These are phyloP conservation scores for Xylariomycetidae sp. DNA, from an alignment of 2,329 filamentous ascomycete species.

Conservation along the genomic window DNA sequence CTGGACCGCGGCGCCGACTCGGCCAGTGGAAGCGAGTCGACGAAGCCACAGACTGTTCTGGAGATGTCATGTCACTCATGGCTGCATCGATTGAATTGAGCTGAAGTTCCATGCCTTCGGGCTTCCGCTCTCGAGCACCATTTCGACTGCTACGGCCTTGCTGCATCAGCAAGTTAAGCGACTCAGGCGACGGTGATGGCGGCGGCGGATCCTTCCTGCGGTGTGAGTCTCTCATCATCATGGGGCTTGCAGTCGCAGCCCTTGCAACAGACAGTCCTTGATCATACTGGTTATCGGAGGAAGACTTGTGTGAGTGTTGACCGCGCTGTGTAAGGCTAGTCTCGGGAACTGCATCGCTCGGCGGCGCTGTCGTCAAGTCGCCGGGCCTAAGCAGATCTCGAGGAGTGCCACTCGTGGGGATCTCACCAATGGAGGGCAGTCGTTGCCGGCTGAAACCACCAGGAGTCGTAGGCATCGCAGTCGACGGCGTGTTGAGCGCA, in stretches of 20 bases:
- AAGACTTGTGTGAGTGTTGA: conserved; percentile 31
- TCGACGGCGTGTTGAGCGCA: conserved; percentile 64
- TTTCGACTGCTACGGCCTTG: conserved; percentile 57
- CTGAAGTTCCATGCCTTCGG: conserved; percentile 62
- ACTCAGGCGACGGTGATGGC: conserved; percentile 64
- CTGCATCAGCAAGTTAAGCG: conserved; percentile 58
- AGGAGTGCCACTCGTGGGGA: conserved; percentile 34
- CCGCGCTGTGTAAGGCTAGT: conserved; percentile 20
- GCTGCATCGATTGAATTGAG: conserved; percentile 54
- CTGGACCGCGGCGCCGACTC: conserved; percentile 46
- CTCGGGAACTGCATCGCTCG: conserved; percentile 19
- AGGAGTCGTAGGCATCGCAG: conserved; percentile 58
- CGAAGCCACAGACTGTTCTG: conserved; percentile 51
- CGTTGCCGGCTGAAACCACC: conserved; percentile 58
- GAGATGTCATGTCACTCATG: conserved; percentile 50
- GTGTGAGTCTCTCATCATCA: conserved; percentile 52
- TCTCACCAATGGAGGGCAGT: conserved; percentile 76
- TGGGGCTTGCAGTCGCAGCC: conserved; percentile 63
- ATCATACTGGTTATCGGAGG: conserved; percentile 39
- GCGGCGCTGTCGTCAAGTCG: conserved; percentile 21
- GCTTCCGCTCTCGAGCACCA: conserved; percentile 74
- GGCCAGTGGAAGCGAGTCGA: conserved; percentile 54
- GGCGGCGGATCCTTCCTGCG: conserved; percentile 48
- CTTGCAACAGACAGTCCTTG: conserved; percentile 50
- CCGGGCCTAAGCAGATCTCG: conserved; percentile 26